Conservation (phyloP, 75 land plant species). For the Pinus taeda region DNA sequence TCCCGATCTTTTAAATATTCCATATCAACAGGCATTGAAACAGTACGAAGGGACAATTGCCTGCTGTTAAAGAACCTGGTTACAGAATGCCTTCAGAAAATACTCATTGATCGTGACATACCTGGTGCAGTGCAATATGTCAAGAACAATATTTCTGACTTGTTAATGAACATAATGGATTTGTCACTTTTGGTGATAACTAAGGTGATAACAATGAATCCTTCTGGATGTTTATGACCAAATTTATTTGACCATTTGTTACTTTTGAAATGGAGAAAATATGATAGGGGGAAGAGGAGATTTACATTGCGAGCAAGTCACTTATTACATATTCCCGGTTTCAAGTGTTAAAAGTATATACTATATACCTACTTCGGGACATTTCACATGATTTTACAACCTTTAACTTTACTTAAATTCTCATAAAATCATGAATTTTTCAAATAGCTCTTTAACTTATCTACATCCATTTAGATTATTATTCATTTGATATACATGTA, state of each 20-base stretch:
- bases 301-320: too few relatives aligned
- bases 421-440: background rate
- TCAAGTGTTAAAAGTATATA: too few relatives aligned
- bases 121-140: conserved; percentile 96
- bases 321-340: too few relatives aligned
- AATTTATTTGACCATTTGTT: background rate
- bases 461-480: background rate
- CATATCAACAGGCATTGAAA: conserved; percentile 99
- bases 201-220: conserved; percentile 44
- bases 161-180: conserved; percentile 98
- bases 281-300: too few relatives aligned
- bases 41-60: conserved; percentile 98
- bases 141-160: conserved; percentile 89
- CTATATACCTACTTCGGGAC: background rate
- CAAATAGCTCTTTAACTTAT: background rate
- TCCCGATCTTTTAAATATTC: too few relatives aligned
- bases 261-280: too few relatives aligned
- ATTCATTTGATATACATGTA: background rate
- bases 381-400: background rate
- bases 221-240: conserved; percentile 1
- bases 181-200: conserved; percentile 97
- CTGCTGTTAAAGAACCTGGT: conserved; percentile 93
- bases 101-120: conserved; percentile 84
- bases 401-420: background rate
- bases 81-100: conserved; percentile 90